These are phyloP conservation scores for Phyllosticta ampelicida DNA, from an alignment of 2,329 filamentous ascomycete genomes.

Conservation along the genomic window DNA sequence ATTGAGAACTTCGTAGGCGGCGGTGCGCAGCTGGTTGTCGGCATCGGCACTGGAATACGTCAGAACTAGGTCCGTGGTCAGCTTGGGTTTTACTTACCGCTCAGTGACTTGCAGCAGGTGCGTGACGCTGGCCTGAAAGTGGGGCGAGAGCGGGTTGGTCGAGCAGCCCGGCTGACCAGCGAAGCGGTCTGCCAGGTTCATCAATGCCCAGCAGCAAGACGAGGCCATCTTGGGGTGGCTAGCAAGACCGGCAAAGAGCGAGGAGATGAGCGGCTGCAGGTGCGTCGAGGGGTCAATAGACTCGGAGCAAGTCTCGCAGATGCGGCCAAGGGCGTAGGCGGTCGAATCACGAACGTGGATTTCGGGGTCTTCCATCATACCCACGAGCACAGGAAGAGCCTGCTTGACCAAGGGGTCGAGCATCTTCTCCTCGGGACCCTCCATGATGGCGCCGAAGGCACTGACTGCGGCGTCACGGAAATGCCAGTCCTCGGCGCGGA, in stretches of 20 bases:
- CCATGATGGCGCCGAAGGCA: slow-evolving; percentile 97
- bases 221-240: slow-evolving; percentile 94
- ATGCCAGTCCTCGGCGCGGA: slow-evolving; percentile 89
- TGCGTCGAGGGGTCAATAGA: slow-evolving; percentile 79
- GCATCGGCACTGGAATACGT: slow-evolving; percentile 46
- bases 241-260: slow-evolving; percentile 80
- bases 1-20: slow-evolving; percentile 93
- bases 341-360: slow-evolving; percentile 92
- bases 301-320: slow-evolving; percentile 86
- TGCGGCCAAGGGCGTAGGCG: slow-evolving; percentile 88
- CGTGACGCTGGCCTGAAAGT: slow-evolving; percentile 86
- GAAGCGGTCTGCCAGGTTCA: slow-evolving; percentile 96
- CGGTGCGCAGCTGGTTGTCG: slow-evolving; percentile 83
- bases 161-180: slow-evolving; percentile 72
- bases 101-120: slow-evolving; percentile 80
- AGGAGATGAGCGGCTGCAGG: slow-evolving; percentile 72
- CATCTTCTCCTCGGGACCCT: slow-evolving; percentile 86
- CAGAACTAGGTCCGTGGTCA: slow-evolving; percentile 8
- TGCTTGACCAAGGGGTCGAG: slow-evolving; percentile 93
- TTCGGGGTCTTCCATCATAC: slow-evolving; percentile 81
- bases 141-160: slow-evolving; percentile 72
- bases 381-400: slow-evolving; percentile 80
- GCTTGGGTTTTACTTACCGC: slow-evolving; percentile 34
- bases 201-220: slow-evolving; percentile 97
- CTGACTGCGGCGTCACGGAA: slow-evolving; percentile 90